phyloP scores from a whole-genome alignment of 805 yeast species.

The Teunomyces barrocoloradensis region DNA sequence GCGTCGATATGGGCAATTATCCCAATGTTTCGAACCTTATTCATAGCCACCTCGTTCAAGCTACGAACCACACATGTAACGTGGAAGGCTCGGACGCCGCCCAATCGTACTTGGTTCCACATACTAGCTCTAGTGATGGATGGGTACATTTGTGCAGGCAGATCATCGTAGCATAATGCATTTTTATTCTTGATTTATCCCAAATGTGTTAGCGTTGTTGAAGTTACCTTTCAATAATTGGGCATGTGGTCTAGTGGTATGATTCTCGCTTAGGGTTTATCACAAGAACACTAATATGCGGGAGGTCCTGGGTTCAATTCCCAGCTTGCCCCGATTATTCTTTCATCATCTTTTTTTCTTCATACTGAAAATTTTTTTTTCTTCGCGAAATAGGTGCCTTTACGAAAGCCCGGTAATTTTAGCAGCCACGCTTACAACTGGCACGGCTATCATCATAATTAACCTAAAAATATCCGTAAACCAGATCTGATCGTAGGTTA shows the following conservation, averaged over 20 bases:
- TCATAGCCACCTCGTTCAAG: slow-evolving; percentile 27
- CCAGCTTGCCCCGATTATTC: slow-evolving; percentile 42
- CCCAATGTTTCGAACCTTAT: slow-evolving; percentile 77
- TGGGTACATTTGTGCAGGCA: neutral
- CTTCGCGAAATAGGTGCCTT: neutral
- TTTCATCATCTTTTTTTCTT: slow-evolving; percentile 7
- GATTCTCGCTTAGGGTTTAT: slow-evolving; percentile 46
- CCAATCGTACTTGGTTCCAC: neutral
- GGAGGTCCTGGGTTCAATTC: slow-evolving; percentile 52
- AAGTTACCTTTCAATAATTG: slow-evolving; percentile 9
- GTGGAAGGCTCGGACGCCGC: neutral
- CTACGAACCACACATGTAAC: neutral
- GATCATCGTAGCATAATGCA: too few species aligned
- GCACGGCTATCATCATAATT: too few species aligned
- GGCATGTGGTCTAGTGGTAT: slow-evolving; percentile 51
- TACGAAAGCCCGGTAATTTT: too few species aligned
- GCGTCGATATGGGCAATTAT: slow-evolving; percentile 99
- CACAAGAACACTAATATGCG: slow-evolving; percentile 27
- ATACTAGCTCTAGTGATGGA: neutral
- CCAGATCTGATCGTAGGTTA: too few species aligned
- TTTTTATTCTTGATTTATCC: neutral
- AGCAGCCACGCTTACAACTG: too few species aligned
- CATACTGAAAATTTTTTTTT: neutral
- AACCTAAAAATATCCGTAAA: too few species aligned
- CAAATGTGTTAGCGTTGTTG: neutral